A percentile compares a stretch with the other conserved stretches of the same genome.
Conservation (phyloP, 495 filamentous ascomycete genomes). For the Aspergillus avenaceus region DNA sequence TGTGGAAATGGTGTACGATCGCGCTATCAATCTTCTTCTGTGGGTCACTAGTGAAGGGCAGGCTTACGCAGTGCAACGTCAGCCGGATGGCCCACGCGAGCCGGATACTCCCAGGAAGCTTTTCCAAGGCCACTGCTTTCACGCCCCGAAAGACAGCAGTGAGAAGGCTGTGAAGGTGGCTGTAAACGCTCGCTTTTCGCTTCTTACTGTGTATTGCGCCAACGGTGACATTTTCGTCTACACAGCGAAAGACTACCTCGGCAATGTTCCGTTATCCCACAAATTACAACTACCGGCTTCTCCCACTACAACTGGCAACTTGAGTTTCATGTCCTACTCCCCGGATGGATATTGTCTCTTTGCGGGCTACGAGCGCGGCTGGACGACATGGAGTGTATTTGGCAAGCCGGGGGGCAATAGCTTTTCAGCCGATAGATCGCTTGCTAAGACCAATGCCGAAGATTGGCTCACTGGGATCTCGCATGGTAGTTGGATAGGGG, state of each 20-base stretch:
- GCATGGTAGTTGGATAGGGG: constrained; percentile 79
- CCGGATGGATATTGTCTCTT: constrained; percentile 97
- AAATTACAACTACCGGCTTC: constrained; percentile 64
- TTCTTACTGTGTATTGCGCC: constrained; percentile 81
- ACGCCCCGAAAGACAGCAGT: constrained; percentile 56
- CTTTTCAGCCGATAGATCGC: constrained; percentile 62
- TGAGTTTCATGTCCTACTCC: constrained; percentile 81
- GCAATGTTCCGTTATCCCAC: constrained; percentile 90
- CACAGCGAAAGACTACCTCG: constrained; percentile 85
- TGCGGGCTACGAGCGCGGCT: constrained; percentile 87
- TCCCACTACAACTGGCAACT: constrained; percentile 54
- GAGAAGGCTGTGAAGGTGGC: constrained; percentile 68
- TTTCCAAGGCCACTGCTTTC: constrained; percentile 90
- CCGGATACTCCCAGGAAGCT: constrained; percentile 52
- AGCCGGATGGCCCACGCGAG: constrained; percentile 27
- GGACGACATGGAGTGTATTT: constrained; percentile 96
- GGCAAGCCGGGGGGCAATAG: constrained; percentile 82
- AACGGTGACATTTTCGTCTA: constrained; percentile 83
- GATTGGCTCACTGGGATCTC: constrained; percentile 73
- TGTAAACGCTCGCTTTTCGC: constrained; percentile 90
- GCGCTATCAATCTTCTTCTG: constrained; percentile 92
- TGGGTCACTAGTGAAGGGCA: constrained; percentile 91
- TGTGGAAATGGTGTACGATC: constrained; percentile 87
- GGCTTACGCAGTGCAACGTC: constrained; percentile 87
- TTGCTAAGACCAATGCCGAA: constrained; percentile 67